Conservation (phyloP, 176 grass and related monocot species). For the Eragrostis nindensis region DNA sequence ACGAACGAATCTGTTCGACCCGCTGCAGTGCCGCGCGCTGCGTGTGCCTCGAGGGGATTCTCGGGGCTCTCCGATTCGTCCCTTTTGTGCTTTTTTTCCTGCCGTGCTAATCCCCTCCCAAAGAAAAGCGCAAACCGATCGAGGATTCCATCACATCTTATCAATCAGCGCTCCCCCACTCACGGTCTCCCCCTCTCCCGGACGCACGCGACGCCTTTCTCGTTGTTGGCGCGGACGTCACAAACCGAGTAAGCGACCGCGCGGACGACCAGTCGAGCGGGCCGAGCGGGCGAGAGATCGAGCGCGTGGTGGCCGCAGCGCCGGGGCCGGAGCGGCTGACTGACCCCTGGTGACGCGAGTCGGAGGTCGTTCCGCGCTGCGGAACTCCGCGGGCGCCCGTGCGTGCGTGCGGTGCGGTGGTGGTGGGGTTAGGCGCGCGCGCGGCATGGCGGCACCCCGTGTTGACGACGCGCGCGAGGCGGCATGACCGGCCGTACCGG, state of each 20-base stretch:
- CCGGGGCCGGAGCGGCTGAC: background rate
- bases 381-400: background rate
- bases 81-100: background rate
- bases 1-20: background rate
- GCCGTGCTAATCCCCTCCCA: background rate
- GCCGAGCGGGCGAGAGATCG: background rate
- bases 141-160: background rate
- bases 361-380: background rate
- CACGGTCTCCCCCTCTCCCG: background rate
- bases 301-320: slow-evolving; percentile 33
- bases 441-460: background rate
- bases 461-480: slow-evolving; percentile 29
- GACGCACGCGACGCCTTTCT: background rate
- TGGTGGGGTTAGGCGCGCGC: slow-evolving; percentile 54
- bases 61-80: background rate
- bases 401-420: background rate
- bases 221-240: background rate
- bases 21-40: too few relatives aligned
- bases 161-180: background rate
- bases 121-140: background rate
- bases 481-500: background rate
- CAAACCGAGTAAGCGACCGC: slow-evolving; percentile 18
- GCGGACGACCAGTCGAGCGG: background rate
- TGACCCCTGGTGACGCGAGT: slow-evolving; percentile 21
- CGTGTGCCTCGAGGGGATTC: background rate